Evolutionary conservation across 78 protist species (phyloP).

Genomic region (Dictyostelium intermedium): DNA sequence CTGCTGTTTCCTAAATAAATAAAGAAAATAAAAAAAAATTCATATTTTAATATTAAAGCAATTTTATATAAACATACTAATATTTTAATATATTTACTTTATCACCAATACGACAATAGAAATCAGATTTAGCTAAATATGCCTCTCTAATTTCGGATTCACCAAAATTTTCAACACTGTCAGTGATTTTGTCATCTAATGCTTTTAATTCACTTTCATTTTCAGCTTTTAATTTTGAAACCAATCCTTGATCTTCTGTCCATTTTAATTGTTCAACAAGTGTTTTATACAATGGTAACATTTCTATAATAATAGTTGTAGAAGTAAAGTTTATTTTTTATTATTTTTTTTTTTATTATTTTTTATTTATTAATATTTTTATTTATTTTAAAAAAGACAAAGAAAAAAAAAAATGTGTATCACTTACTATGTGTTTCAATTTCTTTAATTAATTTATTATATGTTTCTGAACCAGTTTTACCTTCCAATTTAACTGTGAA

Average conservation of each 20-base stretch:
- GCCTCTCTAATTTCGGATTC: conserved; percentile 97
- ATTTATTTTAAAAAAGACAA: not conserved
- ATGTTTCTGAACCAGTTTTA: not conserved
- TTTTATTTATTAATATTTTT: not conserved
- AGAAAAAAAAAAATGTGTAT: not conserved
- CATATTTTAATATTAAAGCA: not conserved
- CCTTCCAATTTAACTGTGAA: conserved; percentile 10
- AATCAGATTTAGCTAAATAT: conserved; percentile 83
- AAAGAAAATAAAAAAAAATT: not conserved
- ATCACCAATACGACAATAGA: conserved; percentile 91
- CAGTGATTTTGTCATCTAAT: conserved; percentile 86
- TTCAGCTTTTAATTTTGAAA: conserved; percentile 21
- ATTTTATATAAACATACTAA: not conserved
- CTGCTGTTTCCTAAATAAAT: conserved; percentile 78
- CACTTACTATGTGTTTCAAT: conserved; percentile 68
- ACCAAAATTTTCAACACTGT: conserved; percentile 94
- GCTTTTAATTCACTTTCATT: conserved; percentile 61
- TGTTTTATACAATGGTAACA: conserved; percentile 88
- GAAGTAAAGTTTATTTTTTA: no score
- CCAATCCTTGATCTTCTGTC: conserved; percentile 61
- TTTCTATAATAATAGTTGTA: conserved; percentile 23
- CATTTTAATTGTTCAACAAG: conserved; percentile 77
- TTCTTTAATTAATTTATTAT: conserved; percentile 23
- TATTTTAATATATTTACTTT: conserved; percentile 56
- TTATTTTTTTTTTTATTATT: not conserved